Evolutionary conservation across 2,329 filamentous ascomycete species (phyloP), one percentile per base, ranked within the genome.

Genomic region (Endoconidiophora polonica): DNA sequence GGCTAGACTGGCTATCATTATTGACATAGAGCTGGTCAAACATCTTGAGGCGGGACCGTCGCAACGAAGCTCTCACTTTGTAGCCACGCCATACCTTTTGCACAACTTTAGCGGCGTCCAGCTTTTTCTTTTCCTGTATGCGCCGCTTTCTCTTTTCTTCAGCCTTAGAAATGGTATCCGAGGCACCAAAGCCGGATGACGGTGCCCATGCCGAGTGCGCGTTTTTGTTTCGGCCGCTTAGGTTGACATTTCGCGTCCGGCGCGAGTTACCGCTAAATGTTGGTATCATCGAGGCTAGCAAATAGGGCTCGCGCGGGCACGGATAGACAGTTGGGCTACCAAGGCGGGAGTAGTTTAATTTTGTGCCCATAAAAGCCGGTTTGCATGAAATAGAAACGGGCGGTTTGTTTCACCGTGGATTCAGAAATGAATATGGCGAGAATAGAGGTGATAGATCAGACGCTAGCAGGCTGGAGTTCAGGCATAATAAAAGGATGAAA

Each of bases 211-310:
- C 42, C 1, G 77, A 71, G 14, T 73, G 70, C 10, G 72, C 66
- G 3, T 74, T 68, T 60, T 94, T 94, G 46, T 71, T 70, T 77
- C 88, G 82, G 55, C 87, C 91, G 57, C 86, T 91, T 54, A 98
- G 80, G 66, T 96, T 95, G 62, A 96, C 86, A 63, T 95, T 88
- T 56, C 91, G 81, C 54, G 83, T 81, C 57, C 85, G 83, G 60
- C 86, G 81, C 58, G 86, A 85, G 65, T 69, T 85, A 58, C 91
- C 91, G 22, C 85, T 91, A 68, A 98, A 98, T 49, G 83, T 87
- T 54, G 83, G 81, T 67, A 91, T 93, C 90, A 95, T 95, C 61
- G 29, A 33, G 29, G 4, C 29, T 33, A 33, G 29, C 6, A 33
- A 33, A 33, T 33, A 12, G 12, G 29, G 29, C 29, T 33, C 29